Base-by-base conservation (phyloP, 805 yeast genomes). In the Diddensiella santjacobensis region DNA sequence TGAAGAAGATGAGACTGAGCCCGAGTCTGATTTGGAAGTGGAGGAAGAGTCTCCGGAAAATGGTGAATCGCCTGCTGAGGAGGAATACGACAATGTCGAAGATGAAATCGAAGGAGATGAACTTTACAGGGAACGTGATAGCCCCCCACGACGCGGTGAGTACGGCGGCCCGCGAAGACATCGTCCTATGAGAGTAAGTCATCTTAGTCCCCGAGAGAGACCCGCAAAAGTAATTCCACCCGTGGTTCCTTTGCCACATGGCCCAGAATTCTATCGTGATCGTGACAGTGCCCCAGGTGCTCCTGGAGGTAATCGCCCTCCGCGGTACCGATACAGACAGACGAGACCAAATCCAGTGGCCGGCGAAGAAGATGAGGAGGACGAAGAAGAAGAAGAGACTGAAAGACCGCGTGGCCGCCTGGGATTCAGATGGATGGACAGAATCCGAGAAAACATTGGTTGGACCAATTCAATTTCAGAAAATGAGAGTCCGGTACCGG, bases 1-100 rank as follows among this genome's bases (percentile, higher is more conserved):
- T 17, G 43, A 43, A 5, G 48, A 36, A n/a, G 47, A 42, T 4
- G 35, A 36, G 22, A 48, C 29, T 4, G 50, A 47, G 17, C n/a
- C 13, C 22, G 40, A 37, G 4, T n/a, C 37, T 23, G 42, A 37
- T 19, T 33, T 8, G 5, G 42, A 38, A 20, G 42, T 5, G 13
- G 10, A 18, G 6, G 13, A 38, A 10, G 39, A 15, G 11, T 10
- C 8, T 6, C 8, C 15, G 11, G 39, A 35, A 35, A 24, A 38
- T 17, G 42, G 26, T 15, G 42, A 38, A 38, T n/a, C n/a, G n/a
- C n/a, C n/a, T n/a, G n/a, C n/a, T n/a, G 17, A 45, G 10, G 41
- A 44, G 10, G 42, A 35, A 11, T 11, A 6, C 15, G 39, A 35
- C 10, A 35, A 15, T 35, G 17, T 11, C 10, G 39, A 35, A 15